Base-by-base conservation (phyloP, 208 protist genomes). In the Leishmania amazonensis region DNA sequence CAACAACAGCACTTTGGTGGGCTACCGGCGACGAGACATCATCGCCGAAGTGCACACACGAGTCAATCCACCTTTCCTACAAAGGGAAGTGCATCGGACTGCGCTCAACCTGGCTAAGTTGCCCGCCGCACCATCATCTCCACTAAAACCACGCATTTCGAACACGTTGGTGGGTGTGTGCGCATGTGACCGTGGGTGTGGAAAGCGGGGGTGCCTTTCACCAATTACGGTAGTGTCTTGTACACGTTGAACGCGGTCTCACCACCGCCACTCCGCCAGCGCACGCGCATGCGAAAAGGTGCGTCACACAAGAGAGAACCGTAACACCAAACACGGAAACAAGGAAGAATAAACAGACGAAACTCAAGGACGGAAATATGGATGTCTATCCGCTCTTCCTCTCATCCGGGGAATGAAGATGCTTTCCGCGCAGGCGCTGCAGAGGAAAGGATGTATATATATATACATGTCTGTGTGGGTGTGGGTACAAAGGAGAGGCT, bases 341-440 rank as follows among this genome's bases (percentile, higher is more conserved):
- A 72, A 35, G 35, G n/a, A 45, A 74, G 21, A 73, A 49, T 11
- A 83, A 62, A n/a, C 15, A 60, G 58, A 31, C 40, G 24, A 79
- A 60, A 79, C 28, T 15, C 15, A 58, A 31, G 60, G 47, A 60
- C 0, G 28, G 7, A 31, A 31, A 62, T 3, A 31, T 31, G 1
- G 13, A 62, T 3, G 57, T 62, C 24, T 62, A 31, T 13, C 57
- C 5, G 28, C 57, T 62, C 51, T 54, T 2, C 15, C 57, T 24
- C 57, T 13, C 57, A 24, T 31, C 24, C 13, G 6, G 24, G 24
- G 57, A 24, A 24, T 6, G 28, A 62, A 31, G 57, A 31, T 31
- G 57, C 57, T 62, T 8, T 31, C 5, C 57, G 57, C 13, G 57
- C 57, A 31, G 57, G 28, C 57, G 57, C 57, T 62, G 57, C n/a